These are phyloP conservation scores for Xylaria curta DNA, from an alignment of 495 filamentous ascomycete species.

Conservation along the genomic window DNA sequence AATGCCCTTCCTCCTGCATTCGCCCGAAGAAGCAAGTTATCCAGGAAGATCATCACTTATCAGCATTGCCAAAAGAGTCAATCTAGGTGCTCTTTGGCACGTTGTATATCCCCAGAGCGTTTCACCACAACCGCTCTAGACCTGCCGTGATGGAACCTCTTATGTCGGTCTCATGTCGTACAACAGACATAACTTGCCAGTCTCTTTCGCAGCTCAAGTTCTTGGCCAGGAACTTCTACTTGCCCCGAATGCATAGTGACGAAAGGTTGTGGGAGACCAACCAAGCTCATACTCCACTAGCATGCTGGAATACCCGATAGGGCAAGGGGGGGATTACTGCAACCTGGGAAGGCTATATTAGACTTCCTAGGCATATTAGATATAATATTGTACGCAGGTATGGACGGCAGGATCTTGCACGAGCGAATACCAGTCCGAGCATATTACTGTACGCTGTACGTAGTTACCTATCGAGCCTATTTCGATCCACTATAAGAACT, in stretches of 20 bases:
- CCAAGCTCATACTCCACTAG: not conserved
- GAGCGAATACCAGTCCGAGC: not conserved
- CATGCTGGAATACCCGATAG: slow-evolving; percentile 18
- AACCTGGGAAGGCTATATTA: not conserved
- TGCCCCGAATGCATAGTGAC: slow-evolving; percentile 22
- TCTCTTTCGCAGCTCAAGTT: not conserved
- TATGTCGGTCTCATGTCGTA: slow-evolving; percentile 3
- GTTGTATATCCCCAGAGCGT: not conserved
- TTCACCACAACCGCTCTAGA: not conserved
- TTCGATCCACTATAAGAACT: too few species aligned
- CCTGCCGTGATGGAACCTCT: not conserved
- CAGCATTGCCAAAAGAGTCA: not conserved
- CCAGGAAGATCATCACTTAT: slow-evolving; percentile 5
- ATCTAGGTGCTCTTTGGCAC: not conserved
- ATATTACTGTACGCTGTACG: slow-evolving; percentile 5
- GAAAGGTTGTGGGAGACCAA: slow-evolving; percentile 17
- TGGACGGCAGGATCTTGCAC: slow-evolving; percentile 4
- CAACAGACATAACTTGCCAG: not conserved
- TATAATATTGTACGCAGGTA: slow-evolving; percentile 9
- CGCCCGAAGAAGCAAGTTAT: not conserved
- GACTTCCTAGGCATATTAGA: not conserved
- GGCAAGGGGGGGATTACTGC: slow-evolving; percentile 16
- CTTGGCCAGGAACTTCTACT: slow-evolving; percentile 8
- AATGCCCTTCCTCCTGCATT: not conserved
- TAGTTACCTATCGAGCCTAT: too few species aligned